phyloP scores from a whole-genome alignment of 1,284 basidiomycete genomes.

The Agroathelia rolfsii region DNA sequence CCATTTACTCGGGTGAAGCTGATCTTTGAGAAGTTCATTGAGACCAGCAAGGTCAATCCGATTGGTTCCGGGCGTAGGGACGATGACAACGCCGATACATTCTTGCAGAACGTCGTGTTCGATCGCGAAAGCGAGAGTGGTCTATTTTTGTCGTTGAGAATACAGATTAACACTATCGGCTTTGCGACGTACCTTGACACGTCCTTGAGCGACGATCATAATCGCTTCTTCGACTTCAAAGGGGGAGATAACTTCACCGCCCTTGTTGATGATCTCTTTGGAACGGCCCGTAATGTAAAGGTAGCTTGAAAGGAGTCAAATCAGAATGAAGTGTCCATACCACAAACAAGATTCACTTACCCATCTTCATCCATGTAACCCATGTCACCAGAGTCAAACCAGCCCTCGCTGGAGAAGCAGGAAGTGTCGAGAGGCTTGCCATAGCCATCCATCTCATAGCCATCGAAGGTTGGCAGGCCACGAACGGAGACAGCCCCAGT shows the following conservation, averaged over 20 bases:
- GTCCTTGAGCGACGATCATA: conserved; percentile 27
- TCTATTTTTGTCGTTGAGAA: conserved; percentile 4
- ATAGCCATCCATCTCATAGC: conserved; percentile 31
- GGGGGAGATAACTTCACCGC: conserved; percentile 61
- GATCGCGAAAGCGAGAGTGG: conserved; percentile 12
- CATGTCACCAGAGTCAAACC: conserved; percentile 56
- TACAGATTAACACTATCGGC: background rate
- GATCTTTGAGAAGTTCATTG: conserved; percentile 29
- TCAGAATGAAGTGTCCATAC: too few relatives aligned
- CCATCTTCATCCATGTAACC: conserved; percentile 53
- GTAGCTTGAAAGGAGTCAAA: too few relatives aligned
- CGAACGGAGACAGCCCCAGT: conserved; percentile 36
- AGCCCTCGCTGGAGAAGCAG: conserved; percentile 33
- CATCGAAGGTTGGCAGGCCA: conserved; percentile 34
- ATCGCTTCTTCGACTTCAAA: conserved; percentile 49
- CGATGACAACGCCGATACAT: conserved; percentile 13
- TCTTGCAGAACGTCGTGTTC: conserved; percentile 14
- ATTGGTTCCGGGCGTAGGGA: conserved; percentile 8
- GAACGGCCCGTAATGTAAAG: conserved; percentile 48
- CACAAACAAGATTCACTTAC: too few relatives aligned
- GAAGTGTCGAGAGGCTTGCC: conserved; percentile 30
- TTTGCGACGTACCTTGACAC: conserved; percentile 26
- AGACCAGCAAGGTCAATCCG: conserved; percentile 23
- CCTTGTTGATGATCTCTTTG: conserved; percentile 54
- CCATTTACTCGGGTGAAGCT: conserved; percentile 33